Percentiles rank a stretch among this genome's conserved stretches.
phyloP scores from a whole-genome alignment of 805 yeast genomes.

The Metschnikowia sp. region DNA sequence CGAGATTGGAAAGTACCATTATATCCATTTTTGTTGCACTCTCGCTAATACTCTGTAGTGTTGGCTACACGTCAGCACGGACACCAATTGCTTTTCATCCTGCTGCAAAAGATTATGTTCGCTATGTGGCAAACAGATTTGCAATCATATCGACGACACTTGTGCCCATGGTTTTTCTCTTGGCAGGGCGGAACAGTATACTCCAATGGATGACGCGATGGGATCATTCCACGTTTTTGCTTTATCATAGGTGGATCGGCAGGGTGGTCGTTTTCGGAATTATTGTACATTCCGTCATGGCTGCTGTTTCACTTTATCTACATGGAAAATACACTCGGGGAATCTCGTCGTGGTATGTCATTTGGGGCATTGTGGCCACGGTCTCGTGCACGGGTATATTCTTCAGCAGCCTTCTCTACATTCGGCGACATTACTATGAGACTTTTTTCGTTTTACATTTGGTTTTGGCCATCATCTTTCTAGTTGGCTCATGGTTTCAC shows the following conservation, averaged over 20 bases:
- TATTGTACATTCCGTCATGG: conserved; percentile 45
- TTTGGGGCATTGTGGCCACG: conserved; percentile 30
- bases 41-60: not conserved
- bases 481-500: conserved; percentile 57
- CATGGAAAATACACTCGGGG: not conserved
- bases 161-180: conserved; percentile 51
- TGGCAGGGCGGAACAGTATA: conserved; percentile 72
- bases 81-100: not conserved
- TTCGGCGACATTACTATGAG: conserved; percentile 58
- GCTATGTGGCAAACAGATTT: conserved; percentile 47
- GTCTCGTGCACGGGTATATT: conserved; percentile 34
- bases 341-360: conserved; percentile 16
- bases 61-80: not conserved
- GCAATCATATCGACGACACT: conserved; percentile 47
- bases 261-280: conserved; percentile 45
- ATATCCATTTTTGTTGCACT: not conserved
- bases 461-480: conserved; percentile 39
- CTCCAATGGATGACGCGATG: conserved; percentile 59
- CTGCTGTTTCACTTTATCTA: conserved; percentile 14
- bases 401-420: conserved; percentile 45
- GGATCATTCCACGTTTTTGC: conserved; percentile 55
- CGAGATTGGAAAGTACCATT: conserved; percentile 3
- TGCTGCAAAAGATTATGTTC: not conserved
- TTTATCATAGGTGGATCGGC: conserved; percentile 65
- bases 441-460: conserved; percentile 44